Percentiles rank a stretch among this genome's conserved stretches.
phyloP scores from a whole-genome alignment of 1,139 yeast species.

The Yamadazyma friedrichii region DNA sequence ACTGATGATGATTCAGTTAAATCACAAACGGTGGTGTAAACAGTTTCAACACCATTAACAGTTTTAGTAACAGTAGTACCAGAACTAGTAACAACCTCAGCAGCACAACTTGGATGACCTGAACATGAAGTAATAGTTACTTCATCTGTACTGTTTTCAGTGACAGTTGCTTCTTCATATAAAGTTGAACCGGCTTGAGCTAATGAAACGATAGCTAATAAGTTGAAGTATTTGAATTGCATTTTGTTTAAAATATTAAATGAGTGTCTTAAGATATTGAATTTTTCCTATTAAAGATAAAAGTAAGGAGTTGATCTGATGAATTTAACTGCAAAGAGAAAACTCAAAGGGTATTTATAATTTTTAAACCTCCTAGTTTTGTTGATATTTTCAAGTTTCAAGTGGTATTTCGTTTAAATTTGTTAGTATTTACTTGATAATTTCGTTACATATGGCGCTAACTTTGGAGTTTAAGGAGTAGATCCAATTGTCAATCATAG shows the following conservation, averaged over 20 bases:
- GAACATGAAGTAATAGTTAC: constrained; percentile 46
- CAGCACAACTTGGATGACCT: constrained; percentile 25
- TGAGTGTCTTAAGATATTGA: constrained; percentile 11
- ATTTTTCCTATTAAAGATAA: constrained; percentile 5
- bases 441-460: neutral
- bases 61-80: constrained; percentile 23
- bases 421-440: constrained; percentile 1
- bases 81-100: constrained; percentile 17
- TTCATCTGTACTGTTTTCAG: constrained; percentile 32
- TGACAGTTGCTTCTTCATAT: constrained; percentile 27
- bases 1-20: constrained; percentile 20
- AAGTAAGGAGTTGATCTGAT: constrained; percentile 6
- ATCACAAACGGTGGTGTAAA: constrained; percentile 47
- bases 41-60: constrained; percentile 33
- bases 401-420: neutral
- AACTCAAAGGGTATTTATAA: constrained; percentile 15
- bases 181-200: constrained; percentile 20
- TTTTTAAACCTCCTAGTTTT: constrained; percentile 1
- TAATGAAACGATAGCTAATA: constrained; percentile 31
- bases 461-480: constrained; percentile 7
- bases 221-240: constrained; percentile 32
- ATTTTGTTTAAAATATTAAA: constrained; percentile 16
- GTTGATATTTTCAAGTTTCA: neutral
- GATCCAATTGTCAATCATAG: constrained; percentile 2
- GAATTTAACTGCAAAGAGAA: constrained; percentile 10